phyloP scores from a whole-genome alignment of 306 rosid species.

The Lathyrus oleraceus region DNA sequence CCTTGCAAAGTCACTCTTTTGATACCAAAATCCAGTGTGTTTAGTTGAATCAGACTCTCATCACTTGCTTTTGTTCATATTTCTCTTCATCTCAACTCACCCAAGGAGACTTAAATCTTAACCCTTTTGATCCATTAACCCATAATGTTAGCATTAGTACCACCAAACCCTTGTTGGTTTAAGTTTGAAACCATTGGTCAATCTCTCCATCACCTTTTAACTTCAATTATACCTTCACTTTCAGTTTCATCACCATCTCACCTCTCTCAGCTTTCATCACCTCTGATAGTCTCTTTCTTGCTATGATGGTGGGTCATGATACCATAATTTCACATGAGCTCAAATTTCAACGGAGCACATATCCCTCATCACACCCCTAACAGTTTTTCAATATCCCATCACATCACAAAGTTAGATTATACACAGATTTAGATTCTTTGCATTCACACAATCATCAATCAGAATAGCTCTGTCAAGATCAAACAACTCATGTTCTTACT shows the following conservation, averaged over 20 bases:
- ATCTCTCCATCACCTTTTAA: not conserved
- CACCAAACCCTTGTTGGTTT: not conserved
- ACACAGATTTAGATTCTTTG: not conserved
- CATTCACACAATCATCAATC: not conserved
- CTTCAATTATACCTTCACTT: not conserved
- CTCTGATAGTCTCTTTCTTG: constrained; percentile 42
- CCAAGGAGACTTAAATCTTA: not conserved
- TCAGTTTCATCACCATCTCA: not conserved
- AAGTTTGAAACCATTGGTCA: not conserved
- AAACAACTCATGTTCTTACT: not conserved
- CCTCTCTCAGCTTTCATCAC: constrained; percentile 13
- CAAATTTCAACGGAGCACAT: not conserved
- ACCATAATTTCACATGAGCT: constrained; percentile 41
- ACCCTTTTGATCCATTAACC: not conserved
- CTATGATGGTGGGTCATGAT: constrained; percentile 38
- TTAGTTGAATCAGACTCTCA: not conserved
- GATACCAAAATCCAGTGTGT: not conserved
- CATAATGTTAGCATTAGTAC: not conserved
- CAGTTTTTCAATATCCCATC: not conserved
- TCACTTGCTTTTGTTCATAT: not conserved
- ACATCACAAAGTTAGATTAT: not conserved
- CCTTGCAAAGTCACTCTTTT: not conserved
- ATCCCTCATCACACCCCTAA: constrained; percentile 8
- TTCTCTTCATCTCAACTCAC: not conserved
- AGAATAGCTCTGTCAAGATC: not conserved